Evolutionary conservation across 768 basidiomycete genomes (phyloP), one percentile per base, ranked within the genome.

Genomic region (Xerocomellus dryophilus): DNA sequence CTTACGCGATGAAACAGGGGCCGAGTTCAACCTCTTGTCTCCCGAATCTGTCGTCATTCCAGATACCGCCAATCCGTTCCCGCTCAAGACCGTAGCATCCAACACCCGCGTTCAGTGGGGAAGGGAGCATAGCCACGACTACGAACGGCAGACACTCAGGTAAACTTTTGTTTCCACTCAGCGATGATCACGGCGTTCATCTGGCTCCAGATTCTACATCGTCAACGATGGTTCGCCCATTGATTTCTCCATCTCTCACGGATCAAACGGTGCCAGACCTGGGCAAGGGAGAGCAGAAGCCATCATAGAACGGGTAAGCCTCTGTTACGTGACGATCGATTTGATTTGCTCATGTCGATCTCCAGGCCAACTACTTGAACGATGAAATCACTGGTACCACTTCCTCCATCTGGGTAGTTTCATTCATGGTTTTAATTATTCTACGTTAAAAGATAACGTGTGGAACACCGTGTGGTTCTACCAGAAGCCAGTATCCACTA

Each of bases 401-500:
- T 29, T 7, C 14, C 18, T 35, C 6, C 7, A 39, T 0, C 6
- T 11, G 18, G 17, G 6, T 7, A 9, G 5, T 47, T 23, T 10
- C 7, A 25, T 47, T 12, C 39, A n/a, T 35, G n/a, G 17, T 42
- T 21, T 20, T 36, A 8, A 47, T 7, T 5, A 14, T 20, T 5
- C 35, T n/a, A 36, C 35, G 31, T 44, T 18, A 31, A 25, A 29
- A 54, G 53, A 56, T 39, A 51, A 56, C 17, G 43, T 42, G 21
- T 56, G 54, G 55, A 56, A 56, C 51, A 56, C 55, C 17, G 2
- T 9, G 41, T 56, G 51, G 55, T 54, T 38, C 46, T 57, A 48
- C 34, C 46, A 39, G 42, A 54, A 34, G 21, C 36, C 14, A 0
- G 56, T 57, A 17, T 49, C 53, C 11, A 5, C 4, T 14, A 21